Percentiles rank a stretch among this genome's conserved stretches.
Evolutionary conservation across 306 rosid species (phyloP).

Genomic region (Albizia julibrissin): DNA sequence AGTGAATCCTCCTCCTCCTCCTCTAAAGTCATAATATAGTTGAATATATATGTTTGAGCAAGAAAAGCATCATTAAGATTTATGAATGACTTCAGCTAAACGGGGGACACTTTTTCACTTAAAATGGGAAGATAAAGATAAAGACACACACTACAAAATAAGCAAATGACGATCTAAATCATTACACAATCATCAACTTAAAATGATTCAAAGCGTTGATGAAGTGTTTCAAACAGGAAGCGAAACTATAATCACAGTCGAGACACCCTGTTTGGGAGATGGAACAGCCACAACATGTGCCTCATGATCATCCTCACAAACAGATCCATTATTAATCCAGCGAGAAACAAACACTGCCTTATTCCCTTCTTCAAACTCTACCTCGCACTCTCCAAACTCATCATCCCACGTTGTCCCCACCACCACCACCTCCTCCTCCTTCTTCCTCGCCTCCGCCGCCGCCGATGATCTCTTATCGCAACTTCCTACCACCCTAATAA

Average conservation of each 20-base stretch:
- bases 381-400: conserved; percentile 35
- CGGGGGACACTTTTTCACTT: neutral
- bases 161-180: neutral
- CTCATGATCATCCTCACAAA: conserved; percentile 7
- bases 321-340: conserved; percentile 43
- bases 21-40: neutral
- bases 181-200: neutral
- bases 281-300: conserved; percentile 44
- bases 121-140: neutral
- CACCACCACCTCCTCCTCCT: neutral
- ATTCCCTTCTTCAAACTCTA: conserved; percentile 42
- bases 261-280: neutral
- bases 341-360: conserved; percentile 39
- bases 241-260: conserved; percentile 30
- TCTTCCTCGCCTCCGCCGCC: too few relatives aligned
- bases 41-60: neutral
- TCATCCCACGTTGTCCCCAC: conserved; percentile 40
- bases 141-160: neutral
- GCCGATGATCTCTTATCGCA: conserved; percentile 9
- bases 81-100: neutral
- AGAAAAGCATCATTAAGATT: neutral
- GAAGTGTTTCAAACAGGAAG: neutral
- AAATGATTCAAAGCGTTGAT: neutral
- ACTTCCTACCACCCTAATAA: conserved; percentile 18
- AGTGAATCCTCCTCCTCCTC: too few relatives aligned